phyloP scores from a whole-genome alignment of 495 filamentous ascomycete species.

The Aspergillus ellipticus region DNA sequence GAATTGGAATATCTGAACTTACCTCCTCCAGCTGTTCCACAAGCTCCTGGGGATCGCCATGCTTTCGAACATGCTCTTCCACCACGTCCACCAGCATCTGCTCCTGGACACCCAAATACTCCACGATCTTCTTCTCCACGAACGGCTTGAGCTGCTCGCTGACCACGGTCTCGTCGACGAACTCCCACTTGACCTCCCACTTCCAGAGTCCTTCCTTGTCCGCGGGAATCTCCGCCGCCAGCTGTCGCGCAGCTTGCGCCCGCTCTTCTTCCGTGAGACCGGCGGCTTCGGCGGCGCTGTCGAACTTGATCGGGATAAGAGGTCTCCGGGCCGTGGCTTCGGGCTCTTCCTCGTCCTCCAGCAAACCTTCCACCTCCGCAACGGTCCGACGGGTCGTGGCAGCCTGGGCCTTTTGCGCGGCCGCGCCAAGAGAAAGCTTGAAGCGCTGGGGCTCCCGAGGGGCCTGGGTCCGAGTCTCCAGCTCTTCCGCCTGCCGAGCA shows the following conservation, averaged over 20 bases:
- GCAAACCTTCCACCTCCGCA: conserved; percentile 87
- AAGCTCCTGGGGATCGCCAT: conserved; percentile 70
- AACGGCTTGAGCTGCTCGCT: conserved; percentile 88
- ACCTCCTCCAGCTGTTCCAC: conserved; percentile 83
- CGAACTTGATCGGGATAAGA: conserved; percentile 90
- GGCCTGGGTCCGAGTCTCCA: conserved; percentile 55
- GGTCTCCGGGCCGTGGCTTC: conserved; percentile 67
- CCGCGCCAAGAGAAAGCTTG: conserved; percentile 88
- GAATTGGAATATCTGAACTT: conserved; percentile 31
- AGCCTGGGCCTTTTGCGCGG: conserved; percentile 75
- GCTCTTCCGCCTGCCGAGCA: conserved; percentile 79
- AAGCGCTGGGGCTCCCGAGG: conserved; percentile 78
- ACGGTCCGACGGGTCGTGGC: conserved; percentile 73
- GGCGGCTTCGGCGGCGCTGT: conserved; percentile 63
- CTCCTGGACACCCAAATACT: conserved; percentile 94
- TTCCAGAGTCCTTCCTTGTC: conserved; percentile 85
- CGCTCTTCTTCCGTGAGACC: conserved; percentile 81
- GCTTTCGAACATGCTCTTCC: conserved; percentile 77
- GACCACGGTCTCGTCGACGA: conserved; percentile 79
- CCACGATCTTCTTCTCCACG: conserved; percentile 96
- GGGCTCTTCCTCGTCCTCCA: conserved; percentile 92
- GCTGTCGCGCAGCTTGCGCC: conserved; percentile 67
- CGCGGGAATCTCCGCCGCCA: conserved; percentile 86
- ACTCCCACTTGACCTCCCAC: conserved; percentile 92
- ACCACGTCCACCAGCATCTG: conserved; percentile 93